A percentile compares a stretch with the other conserved stretches of the same genome.
Conservation (phyloP, 768 basidiomycete species). For the Dioszegia crocea region DNA sequence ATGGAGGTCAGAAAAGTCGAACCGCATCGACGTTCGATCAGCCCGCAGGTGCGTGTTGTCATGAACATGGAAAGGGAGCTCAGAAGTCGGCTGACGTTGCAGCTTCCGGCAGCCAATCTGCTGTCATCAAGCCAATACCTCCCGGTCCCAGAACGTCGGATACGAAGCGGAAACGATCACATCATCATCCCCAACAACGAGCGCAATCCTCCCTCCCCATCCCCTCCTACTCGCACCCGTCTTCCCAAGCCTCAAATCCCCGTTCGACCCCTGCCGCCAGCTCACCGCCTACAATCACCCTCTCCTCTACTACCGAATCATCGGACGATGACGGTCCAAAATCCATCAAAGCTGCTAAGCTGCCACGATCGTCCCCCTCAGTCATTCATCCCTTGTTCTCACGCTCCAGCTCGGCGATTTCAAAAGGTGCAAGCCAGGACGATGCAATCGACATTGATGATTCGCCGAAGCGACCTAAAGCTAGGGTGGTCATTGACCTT, state of each 20-base stretch:
- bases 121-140: neutral
- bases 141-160: neutral
- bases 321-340: neutral
- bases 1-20: too few relatives aligned
- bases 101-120: too few relatives aligned
- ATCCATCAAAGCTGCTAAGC: neutral
- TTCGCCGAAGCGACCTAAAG: slow-evolving; percentile 5
- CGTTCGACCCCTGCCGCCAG: neutral
- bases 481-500: slow-evolving; percentile 5
- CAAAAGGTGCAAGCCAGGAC: slow-evolving; percentile 9
- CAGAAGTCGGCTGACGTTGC: too few relatives aligned
- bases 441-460: slow-evolving; percentile 18
- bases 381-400: neutral
- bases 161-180: neutral
- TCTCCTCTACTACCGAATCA: neutral
- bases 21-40: too few relatives aligned
- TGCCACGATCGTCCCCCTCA: neutral
- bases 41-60: too few relatives aligned
- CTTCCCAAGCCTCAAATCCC: neutral
- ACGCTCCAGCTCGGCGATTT: slow-evolving; percentile 4
- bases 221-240: neutral
- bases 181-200: neutral
- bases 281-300: slow-evolving; percentile 5
- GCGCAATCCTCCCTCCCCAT: neutral
- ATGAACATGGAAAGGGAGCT: too few relatives aligned